These are phyloP conservation scores for Sugiyamaella sp. DNA, from an alignment of 1,139 yeast species.

Conservation along the genomic window DNA sequence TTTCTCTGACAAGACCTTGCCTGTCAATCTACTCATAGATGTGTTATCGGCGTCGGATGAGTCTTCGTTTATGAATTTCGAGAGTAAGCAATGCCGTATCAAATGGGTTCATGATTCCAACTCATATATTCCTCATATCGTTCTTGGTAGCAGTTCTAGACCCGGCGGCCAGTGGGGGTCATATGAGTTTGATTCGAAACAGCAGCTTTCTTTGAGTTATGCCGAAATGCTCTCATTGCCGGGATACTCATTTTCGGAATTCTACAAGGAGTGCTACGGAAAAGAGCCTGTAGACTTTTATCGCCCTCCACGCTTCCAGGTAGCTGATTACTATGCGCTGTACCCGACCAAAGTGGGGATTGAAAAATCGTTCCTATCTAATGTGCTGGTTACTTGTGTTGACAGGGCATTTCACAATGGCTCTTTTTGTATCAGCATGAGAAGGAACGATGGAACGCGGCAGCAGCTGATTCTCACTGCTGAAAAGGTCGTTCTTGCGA, in stretches of 20 bases:
- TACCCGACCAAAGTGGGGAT: constrained; percentile 38
- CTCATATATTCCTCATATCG: constrained; percentile 30
- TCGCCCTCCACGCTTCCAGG: constrained; percentile 40
- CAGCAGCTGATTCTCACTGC: constrained; percentile 19
- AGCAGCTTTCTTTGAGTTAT: constrained; percentile 39
- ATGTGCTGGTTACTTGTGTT: constrained; percentile 29
- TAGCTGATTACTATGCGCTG: constrained; percentile 38
- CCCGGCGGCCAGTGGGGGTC: constrained; percentile 46
- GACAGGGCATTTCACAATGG: constrained; percentile 17
- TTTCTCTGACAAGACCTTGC: constrained; percentile 34
- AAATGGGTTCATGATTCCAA: constrained; percentile 31
- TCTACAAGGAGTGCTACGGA: constrained; percentile 26
- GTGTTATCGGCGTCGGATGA: constrained; percentile 39
- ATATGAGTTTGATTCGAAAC: constrained; percentile 27
- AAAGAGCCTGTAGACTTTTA: constrained; percentile 30
- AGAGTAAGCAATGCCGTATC: constrained; percentile 34
- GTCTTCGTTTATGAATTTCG: constrained; percentile 31
- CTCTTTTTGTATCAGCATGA: constrained; percentile 12
- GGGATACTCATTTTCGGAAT: constrained; percentile 38
- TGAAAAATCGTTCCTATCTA: constrained; percentile 17
- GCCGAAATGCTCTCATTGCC: constrained; percentile 45
- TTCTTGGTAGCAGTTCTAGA: constrained; percentile 35
- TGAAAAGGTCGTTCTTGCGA: constrained; percentile 38
- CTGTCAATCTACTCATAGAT: constrained; percentile 40
- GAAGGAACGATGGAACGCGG: neutral